Percentiles rank a stretch among this genome's conserved stretches.
These are phyloP conservation scores for Phalaenopsis hybrid DNA, from an alignment of 116 monocot genomes.

Conservation along the genomic window DNA sequence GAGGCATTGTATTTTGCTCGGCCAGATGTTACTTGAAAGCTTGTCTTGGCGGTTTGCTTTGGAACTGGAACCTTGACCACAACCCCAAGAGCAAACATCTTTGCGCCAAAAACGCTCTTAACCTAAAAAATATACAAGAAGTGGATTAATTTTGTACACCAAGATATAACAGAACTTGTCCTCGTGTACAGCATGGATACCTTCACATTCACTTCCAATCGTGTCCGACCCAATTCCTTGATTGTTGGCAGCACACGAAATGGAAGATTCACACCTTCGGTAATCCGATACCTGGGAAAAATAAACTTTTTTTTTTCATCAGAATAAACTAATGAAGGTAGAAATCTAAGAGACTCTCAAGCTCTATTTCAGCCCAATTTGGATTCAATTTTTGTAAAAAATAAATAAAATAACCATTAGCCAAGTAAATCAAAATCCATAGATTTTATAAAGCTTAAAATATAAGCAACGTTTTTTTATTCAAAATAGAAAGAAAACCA, in stretches of 20 bases:
- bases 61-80: constrained; percentile 97
- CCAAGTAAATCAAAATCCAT: too few relatives aligned
- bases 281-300: constrained; percentile 80
- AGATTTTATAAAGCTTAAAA: too few relatives aligned
- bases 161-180: not conserved
- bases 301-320: not conserved
- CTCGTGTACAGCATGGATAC: constrained; percentile 21
- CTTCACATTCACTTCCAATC: constrained; percentile 98
- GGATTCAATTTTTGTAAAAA: too few relatives aligned
- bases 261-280: constrained; percentile 92
- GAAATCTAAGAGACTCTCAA: not conserved
- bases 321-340: not conserved
- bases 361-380: too few relatives aligned
- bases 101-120: constrained; percentile 94
- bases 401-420: too few relatives aligned
- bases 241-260: constrained; percentile 95
- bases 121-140: constrained; percentile 41
- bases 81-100: constrained; percentile 98
- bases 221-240: constrained; percentile 93
- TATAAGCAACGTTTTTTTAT: too few relatives aligned
- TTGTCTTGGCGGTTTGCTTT: constrained; percentile 96
- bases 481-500: too few relatives aligned
- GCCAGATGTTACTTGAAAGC: constrained; percentile 96
- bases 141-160: not conserved
- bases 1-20: constrained; percentile 97